phyloP scores from a whole-genome alignment of 2,329 filamentous ascomycete genomes.

The Claviceps purpurea region DNA sequence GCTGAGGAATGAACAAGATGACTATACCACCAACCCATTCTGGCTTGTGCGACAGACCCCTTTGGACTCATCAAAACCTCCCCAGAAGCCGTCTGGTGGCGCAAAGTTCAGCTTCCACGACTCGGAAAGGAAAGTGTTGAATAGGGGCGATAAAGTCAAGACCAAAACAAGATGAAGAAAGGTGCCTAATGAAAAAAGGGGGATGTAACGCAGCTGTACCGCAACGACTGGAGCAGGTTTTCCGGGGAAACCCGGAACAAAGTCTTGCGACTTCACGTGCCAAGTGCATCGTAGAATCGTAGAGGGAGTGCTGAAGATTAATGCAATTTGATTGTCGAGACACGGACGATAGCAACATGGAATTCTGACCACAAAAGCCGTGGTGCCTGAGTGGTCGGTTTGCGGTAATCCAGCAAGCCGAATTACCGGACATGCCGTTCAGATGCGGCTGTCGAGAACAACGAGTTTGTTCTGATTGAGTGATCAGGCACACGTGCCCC shows the following conservation, averaged over 20 bases:
- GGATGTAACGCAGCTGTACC: constrained; percentile 21
- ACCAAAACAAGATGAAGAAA: constrained; percentile 16
- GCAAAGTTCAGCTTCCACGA: constrained; percentile 14
- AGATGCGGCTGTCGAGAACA: constrained; percentile 14
- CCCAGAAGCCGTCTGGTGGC: constrained; percentile 22
- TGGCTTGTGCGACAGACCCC: background rate
- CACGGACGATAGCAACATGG: background rate
- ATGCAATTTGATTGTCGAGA: background rate
- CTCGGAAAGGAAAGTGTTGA: constrained; percentile 7
- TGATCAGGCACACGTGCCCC: background rate
- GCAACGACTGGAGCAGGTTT: constrained; percentile 20
- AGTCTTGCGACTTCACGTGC: background rate
- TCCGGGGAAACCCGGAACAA: background rate
- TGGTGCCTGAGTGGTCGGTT: background rate
- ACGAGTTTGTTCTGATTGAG: constrained; percentile 5
- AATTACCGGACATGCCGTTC: constrained; percentile 28
- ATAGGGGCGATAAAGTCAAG: constrained; percentile 8
- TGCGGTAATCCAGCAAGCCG: constrained; percentile 9
- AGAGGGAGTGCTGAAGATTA: background rate
- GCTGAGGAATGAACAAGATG: background rate
- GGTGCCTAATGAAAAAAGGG: constrained; percentile 12
- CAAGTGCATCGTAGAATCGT: constrained; percentile 2
- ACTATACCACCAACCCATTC: background rate
- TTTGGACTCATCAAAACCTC: constrained; percentile 14
- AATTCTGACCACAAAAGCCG: background rate